phyloP scores from a whole-genome alignment of 805 yeast genomes.

The Komagataella phaffii region DNA sequence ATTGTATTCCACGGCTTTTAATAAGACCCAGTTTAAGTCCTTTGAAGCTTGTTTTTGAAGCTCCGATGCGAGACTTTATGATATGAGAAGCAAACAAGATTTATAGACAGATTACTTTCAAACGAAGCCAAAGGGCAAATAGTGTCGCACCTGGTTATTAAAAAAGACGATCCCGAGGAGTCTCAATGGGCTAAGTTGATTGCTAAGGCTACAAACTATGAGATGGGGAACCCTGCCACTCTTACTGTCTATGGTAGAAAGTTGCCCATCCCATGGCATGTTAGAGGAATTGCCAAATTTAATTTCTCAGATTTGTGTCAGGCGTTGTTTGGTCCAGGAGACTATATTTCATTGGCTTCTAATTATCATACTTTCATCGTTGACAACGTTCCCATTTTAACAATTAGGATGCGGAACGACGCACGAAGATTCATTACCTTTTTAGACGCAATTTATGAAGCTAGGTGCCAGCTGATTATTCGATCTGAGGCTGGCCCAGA shows the following conservation, averaged over 20 bases:
- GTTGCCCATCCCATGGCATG: conserved; percentile 29
- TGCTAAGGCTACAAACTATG: conserved; percentile 2
- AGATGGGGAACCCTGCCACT: conserved; percentile 7
- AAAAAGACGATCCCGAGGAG: conserved; percentile 14
- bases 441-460: conserved; percentile 57
- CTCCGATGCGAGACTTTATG: conserved; percentile 43
- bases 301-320: conserved; percentile 42
- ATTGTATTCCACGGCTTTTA: conserved; percentile 52
- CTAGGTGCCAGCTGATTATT: conserved; percentile 45
- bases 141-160: conserved; percentile 20
- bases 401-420: conserved; percentile 45
- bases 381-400: conserved; percentile 48
- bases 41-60: conserved; percentile 44
- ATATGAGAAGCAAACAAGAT: conserved; percentile 47
- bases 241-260: conserved; percentile 45
- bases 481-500: conserved; percentile 36
- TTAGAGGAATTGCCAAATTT: conserved; percentile 29
- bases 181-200: conserved; percentile 23
- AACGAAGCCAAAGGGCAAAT: conserved; percentile 8
- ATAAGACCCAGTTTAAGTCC: conserved; percentile 39
- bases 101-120: conserved; percentile 29
- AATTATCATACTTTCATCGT: conserved; percentile 41
- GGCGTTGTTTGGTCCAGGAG: conserved; percentile 49
- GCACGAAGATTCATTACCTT: conserved; percentile 57
- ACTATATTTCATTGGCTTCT: conserved; percentile 56